Evolutionary conservation across 371 early-diverging fungal genomes (phyloP).

Genomic region (Racocetra persica): DNA sequence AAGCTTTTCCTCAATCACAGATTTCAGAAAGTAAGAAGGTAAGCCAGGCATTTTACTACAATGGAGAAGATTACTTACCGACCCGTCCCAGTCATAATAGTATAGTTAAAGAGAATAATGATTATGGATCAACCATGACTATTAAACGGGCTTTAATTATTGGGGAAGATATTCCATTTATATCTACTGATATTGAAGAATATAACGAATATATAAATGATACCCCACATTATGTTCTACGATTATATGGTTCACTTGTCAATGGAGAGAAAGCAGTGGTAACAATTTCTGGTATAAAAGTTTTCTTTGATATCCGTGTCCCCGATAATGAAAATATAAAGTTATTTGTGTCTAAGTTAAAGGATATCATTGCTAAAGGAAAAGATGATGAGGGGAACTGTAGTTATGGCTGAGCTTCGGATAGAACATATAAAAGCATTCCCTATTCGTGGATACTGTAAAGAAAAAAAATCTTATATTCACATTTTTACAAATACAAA

Average conservation of each 20-base stretch:
- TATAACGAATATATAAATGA: too few species aligned
- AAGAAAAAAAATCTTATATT: too few species aligned
- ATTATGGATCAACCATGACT: not conserved
- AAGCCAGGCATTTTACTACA: not conserved
- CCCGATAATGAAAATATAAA: not conserved
- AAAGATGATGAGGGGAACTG: too few species aligned
- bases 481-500: too few species aligned
- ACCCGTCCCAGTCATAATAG: not conserved
- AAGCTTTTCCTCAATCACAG: slow-evolving; percentile 31
- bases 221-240: slow-evolving; percentile 16
- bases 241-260: slow-evolving; percentile 15
- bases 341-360: too few species aligned
- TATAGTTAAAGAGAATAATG: not conserved
- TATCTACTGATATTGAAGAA: too few species aligned
- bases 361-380: too few species aligned
- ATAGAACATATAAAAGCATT: too few species aligned
- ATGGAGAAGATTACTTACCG: not conserved
- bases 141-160: not conserved
- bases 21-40: slow-evolving; percentile 24
- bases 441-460: too few species aligned
- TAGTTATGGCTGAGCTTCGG: too few species aligned
- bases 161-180: too few species aligned
- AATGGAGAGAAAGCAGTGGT: slow-evolving; percentile 28
- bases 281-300: slow-evolving; percentile 25
- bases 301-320: slow-evolving; percentile 31